Evolutionary conservation across 1,139 yeast species (phyloP).

Genomic region (Hyphopichia fennica): DNA sequence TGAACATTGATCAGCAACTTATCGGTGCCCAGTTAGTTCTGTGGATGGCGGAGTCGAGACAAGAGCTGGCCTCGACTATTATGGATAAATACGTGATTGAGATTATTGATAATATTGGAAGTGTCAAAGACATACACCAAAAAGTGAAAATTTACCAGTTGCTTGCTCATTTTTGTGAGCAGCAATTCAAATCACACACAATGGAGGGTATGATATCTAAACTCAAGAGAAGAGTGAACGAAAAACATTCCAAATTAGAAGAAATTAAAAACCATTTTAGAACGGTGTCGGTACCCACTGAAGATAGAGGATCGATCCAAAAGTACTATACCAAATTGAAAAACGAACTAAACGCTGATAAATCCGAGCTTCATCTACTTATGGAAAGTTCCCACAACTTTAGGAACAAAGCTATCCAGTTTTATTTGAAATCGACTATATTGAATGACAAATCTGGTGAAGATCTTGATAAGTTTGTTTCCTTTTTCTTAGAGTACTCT

Average conservation of each 20-base stretch:
- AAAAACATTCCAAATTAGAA: conserved; percentile 45
- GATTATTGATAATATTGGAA: conserved; percentile 24
- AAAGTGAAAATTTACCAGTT: conserved; percentile 52
- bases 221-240: conserved; percentile 35
- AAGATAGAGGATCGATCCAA: conserved; percentile 52
- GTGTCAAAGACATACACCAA: conserved; percentile 16
- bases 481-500: conserved; percentile 78
- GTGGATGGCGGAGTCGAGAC: conserved; percentile 73
- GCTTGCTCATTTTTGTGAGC: conserved; percentile 76
- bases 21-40: conserved; percentile 56
- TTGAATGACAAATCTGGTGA: conserved; percentile 52
- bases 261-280: conserved; percentile 48
- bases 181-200: conserved; percentile 51
- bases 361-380: conserved; percentile 42
- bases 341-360: conserved; percentile 50
- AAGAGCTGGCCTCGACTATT: conserved; percentile 61
- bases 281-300: conserved; percentile 34
- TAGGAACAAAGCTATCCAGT: conserved; percentile 56
- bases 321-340: conserved; percentile 50
- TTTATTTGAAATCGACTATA: conserved; percentile 56
- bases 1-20: conserved; percentile 25
- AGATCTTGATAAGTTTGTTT: conserved; percentile 74
- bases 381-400: conserved; percentile 41
- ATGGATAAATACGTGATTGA: conserved; percentile 57
- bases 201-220: conserved; percentile 46